Base-by-base conservation (phyloP, 73 alveolate species). In the Effrenium voratum region DNA sequence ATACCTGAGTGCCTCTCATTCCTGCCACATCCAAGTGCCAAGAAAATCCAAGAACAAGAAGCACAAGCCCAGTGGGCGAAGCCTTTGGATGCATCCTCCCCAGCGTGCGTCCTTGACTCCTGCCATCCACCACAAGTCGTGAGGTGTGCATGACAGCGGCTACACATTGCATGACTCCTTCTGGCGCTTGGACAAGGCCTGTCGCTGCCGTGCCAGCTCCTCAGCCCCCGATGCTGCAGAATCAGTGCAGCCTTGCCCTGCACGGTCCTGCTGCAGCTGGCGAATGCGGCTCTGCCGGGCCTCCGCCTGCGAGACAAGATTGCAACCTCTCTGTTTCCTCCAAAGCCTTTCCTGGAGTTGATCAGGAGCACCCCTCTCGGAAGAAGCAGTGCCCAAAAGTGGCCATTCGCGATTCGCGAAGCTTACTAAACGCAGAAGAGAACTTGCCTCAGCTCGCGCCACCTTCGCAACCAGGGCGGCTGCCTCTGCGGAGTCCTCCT, bases 131-230 rank as follows among this genome's bases (percentile, higher is more conserved):
- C n/a, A n/a, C n/a, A n/a, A n/a, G n/a, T n/a, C n/a, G n/a, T n/a
- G n/a, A n/a, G n/a, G n/a, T n/a, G n/a, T n/a, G n/a, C n/a, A n/a
- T n/a, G n/a, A n/a, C n/a, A n/a, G n/a, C n/a, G n/a, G n/a, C n/a
- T n/a, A n/a, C n/a, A n/a, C n/a, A n/a, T n/a, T n/a, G n/a, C n/a
- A n/a, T n/a, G n/a, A n/a, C n/a, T n/a, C n/a, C n/a, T n/a, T n/a
- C n/a, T n/a, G n/a, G n/a, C n/a, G n/a, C n/a, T n/a, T n/a, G n/a
- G 90, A 43, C 73, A 81, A 49, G 34, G 91, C 91, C 47, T 81
- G 73, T 15, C 91, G 91, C 32, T 59, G 72, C 28, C 91, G 91
- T 13, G 36, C 91, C 91, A 81, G 50, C 91, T 81, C 91, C 90
- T 79, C 24, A 5, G 40, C 2, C 79, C 8, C 63, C 63, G 26